Evolutionary conservation across 768 basidiomycete species (phyloP).

Genomic region (Leccinum obscurum): DNA sequence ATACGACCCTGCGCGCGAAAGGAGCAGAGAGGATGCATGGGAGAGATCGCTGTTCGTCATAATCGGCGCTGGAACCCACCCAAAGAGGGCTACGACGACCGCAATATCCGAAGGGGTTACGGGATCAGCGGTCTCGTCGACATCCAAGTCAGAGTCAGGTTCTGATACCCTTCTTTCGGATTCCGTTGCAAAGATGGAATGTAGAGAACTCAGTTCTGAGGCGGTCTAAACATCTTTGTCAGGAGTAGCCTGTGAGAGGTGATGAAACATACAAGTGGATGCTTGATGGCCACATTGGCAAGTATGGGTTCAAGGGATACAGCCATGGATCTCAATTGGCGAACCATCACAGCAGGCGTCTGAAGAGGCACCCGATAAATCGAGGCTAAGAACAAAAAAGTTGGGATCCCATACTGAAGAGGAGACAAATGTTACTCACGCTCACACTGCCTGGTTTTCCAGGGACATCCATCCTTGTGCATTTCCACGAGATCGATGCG

Average conservation of each 20-base stretch:
- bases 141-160: conserved; percentile 20
- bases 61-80: conserved; percentile 44
- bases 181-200: conserved; percentile 41
- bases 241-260: conserved; percentile 7
- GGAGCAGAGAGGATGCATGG: conserved; percentile 20
- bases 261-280: conserved; percentile 62
- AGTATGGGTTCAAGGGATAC: conserved; percentile 51
- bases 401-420: not conserved
- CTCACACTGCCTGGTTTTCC: conserved; percentile 81
- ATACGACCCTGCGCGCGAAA: conserved; percentile 28
- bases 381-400: conserved; percentile 41
- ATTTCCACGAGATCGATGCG: conserved; percentile 58
- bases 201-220: conserved; percentile 55
- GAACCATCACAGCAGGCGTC: conserved; percentile 61
- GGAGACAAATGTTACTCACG: conserved; percentile 42
- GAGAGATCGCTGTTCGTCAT: conserved; percentile 15
- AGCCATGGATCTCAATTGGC: conserved; percentile 59
- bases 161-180: conserved; percentile 31
- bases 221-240: conserved; percentile 45
- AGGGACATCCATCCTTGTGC: conserved; percentile 84
- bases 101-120: conserved; percentile 39
- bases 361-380: conserved; percentile 77
- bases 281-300: conserved; percentile 57
- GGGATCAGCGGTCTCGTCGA: conserved; percentile 11
- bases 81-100: conserved; percentile 46